Evolutionary conservation across 768 basidiomycete species (phyloP), one percentile per base, ranked within the genome.

Genomic region (Mycena epipterygia): DNA sequence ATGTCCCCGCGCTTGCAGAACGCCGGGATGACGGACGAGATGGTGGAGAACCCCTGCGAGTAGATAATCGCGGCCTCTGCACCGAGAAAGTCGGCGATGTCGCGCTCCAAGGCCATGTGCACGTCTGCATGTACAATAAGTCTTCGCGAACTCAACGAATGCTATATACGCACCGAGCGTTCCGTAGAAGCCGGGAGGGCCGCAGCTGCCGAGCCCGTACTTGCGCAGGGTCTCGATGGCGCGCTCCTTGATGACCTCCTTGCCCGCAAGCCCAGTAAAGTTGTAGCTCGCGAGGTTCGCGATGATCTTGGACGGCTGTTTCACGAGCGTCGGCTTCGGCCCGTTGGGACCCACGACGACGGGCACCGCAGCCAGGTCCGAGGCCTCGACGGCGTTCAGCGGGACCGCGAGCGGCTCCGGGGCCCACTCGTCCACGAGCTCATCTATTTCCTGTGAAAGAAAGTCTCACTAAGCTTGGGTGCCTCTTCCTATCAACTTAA

Each of bases 1-100:
- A 99, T 90, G 76, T 99, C 97, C 2, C 96, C 97, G 70, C 97
- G 91, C 80, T 99, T 99, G 86, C 94, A 95, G 82, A 99, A 99
- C 1, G 98, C 95, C 0, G 98, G 95, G 68, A 99, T 98, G 76
- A 97, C 95, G 19, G 96, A 97, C 5, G 94, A 91, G 72, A 95
- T 90, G 64, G 96, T 95, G 12, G 95, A 90, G 80, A 97, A 98
- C 16, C 91, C 93, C 82, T 99, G 97, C 0, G 96, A 93, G 80
- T 98, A 99, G 70, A 98, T 87, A 78, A 99, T 99, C 21, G 93
- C 84, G 4, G 92, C 86, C 79, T 98, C 96, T 2, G 94, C 91
- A 13, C 95, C 95, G 53, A 99, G 84, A 80, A 98, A 99, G 53
- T 93, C 89, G 6, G 97, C 94, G 61, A 99, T 91, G 70, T 97